Evolutionary conservation across 1,139 yeast species (phyloP), one percentile per base, ranked within the genome.

Genomic region (Yamadazyma oceani): DNA sequence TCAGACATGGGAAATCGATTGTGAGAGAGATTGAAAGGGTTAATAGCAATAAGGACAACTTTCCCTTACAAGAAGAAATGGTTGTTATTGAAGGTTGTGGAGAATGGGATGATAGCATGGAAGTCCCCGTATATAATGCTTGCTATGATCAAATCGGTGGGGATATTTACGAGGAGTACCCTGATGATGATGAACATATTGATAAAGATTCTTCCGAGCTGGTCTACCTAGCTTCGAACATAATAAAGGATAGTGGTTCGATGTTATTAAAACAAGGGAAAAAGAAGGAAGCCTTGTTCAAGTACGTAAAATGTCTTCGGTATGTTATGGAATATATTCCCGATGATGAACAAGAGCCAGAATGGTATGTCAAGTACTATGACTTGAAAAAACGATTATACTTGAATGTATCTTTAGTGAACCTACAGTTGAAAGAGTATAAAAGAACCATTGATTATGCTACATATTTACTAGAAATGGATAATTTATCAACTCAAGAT

Each of bases 311-410:
- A 55, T 69, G 87, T 15, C 58, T 83, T 37, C 63, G 87, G 40
- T 85, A 84, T 48, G 73, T 82, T 22, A 80, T 80, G 69, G 92
- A 83, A 54, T 78, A 73, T 48, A 68, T 81, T 13, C 94, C 94
- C 0, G 94, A 84, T 50, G 62, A 62, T 26, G 89, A 82, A 33
- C 77, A 81, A 27, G 83, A 82, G 44, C 74, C 78, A 7, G 77
- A 75, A 26, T 66, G 73, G 62, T 71, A 60, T 48, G 45, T 45
- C 2, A 73, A 75, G 48, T 85, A 80, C 50, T 50, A 62, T 28
- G 75, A 69, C 0, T 56, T 83, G 51, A 84, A 83, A 57, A 78
- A 72, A 57, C 80, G 81, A 43, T 41, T 82, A 2, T 83, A 78
- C 48, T 62, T 83, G 45, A 85, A 85, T 50, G 46, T 84, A 21